phyloP scores from a whole-genome alignment of 2,329 filamentous ascomycete species.

The Blastomyces parvus region DNA sequence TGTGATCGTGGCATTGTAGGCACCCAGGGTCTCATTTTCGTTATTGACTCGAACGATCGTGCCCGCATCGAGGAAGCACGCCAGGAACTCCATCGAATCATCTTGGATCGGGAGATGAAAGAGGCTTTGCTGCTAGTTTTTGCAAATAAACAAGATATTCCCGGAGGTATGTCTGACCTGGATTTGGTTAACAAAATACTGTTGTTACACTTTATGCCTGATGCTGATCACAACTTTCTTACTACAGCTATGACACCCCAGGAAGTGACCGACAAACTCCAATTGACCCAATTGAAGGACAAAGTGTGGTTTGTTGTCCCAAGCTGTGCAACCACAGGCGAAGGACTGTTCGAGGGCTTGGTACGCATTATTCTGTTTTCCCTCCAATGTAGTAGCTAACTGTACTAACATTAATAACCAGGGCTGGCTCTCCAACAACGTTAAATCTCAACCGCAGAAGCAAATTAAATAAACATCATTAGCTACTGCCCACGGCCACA shows the following conservation, averaged over 20 bases:
- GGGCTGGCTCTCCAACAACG: slow-evolving; percentile 74
- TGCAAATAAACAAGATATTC: slow-evolving; percentile 97
- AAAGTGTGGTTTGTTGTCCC: slow-evolving; percentile 80
- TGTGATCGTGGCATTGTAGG: slow-evolving; percentile 41
- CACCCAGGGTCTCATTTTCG: slow-evolving; percentile 96
- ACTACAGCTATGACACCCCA: slow-evolving; percentile 62
- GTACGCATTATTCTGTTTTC: slow-evolving; percentile 34
- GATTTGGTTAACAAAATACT: slow-evolving; percentile 4
- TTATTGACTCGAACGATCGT: slow-evolving; percentile 90
- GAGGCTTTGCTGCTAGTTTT: slow-evolving; percentile 90
- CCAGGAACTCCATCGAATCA: slow-evolving; percentile 90
- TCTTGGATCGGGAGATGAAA: slow-evolving; percentile 96
- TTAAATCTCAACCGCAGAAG: slow-evolving; percentile 50
- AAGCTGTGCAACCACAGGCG: slow-evolving; percentile 70
- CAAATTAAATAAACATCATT: slow-evolving; percentile 19
- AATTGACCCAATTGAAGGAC: slow-evolving; percentile 68
- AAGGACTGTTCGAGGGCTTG: slow-evolving; percentile 71
- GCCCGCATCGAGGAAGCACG: slow-evolving; percentile 85
- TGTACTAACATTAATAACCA: slow-evolving; percentile 19
- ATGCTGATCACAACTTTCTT: neutral
- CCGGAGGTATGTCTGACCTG: slow-evolving; percentile 51
- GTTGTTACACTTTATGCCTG: neutral
- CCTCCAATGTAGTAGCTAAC: neutral
- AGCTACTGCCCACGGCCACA: neutral
- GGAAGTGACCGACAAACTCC: slow-evolving; percentile 67